Conservation (phyloP, 2,329 filamentous ascomycete species). For the Tolypocladium amazonense region DNA sequence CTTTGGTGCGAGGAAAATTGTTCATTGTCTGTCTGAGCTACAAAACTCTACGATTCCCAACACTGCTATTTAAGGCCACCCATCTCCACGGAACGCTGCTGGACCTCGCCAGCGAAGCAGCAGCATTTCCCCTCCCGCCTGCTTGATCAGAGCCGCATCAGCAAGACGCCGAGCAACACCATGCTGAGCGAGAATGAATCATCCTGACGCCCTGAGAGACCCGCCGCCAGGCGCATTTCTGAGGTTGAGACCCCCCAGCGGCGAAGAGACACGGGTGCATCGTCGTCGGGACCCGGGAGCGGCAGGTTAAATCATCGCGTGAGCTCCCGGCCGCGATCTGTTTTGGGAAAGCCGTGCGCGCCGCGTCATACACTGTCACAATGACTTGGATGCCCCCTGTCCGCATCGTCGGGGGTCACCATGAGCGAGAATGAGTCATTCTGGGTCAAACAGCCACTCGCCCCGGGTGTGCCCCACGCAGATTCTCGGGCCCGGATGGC, state of each 20-base stretch:
- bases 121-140: neutral
- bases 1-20: neutral
- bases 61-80: neutral
- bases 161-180: neutral
- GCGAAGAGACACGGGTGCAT: neutral
- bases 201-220: constrained; percentile 6
- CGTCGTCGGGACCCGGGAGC: too few species aligned
- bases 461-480: neutral
- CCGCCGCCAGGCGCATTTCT: too few species aligned
- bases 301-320: neutral
- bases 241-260: too few species aligned
- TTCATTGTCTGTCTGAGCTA: neutral
- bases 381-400: neutral
- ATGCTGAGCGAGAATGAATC: constrained; percentile 13
- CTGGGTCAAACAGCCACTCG: constrained; percentile 2
- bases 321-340: too few species aligned
- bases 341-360: neutral
- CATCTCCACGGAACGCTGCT: neutral
- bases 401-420: constrained; percentile 1
- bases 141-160: neutral
- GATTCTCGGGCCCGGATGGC: neutral
- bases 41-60: neutral
- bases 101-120: neutral
- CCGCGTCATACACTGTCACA: neutral
- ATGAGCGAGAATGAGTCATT: constrained; percentile 25